Base-by-base conservation (phyloP, 768 basidiomycete genomes). In the Boletus tomentosulus region DNA sequence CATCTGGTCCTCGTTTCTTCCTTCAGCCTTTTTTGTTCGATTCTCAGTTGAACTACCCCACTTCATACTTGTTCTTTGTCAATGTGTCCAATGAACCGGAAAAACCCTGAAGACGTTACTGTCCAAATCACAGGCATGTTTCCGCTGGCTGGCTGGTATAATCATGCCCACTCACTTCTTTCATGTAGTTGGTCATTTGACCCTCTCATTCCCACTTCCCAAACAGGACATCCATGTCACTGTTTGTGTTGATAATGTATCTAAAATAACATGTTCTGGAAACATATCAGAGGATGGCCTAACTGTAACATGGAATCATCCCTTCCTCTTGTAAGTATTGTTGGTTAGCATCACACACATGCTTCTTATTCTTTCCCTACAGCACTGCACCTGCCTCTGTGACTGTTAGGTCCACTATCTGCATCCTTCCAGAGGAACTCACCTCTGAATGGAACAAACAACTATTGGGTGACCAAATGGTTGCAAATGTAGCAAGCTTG, bases 241-340 rank as follows among this genome's bases (percentile, higher is more conserved):
- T 35, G 16, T 45, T n/a, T n/a, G n/a, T n/a, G n/a, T n/a, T n/a
- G n/a, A n/a, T n/a, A n/a, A n/a, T n/a, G n/a, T n/a, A n/a, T 28
- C 50, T 10, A 51, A 51, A 6, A 44, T 51, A 19, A 51, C 50
- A 35, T 51, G 49, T 33, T 3, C 30, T 42, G 49, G 49, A 9
- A 34, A 16, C 28, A 2, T 22, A 27, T 31, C 49, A 22, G 13
- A n/a, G 41, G 28, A 33, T 42, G 15, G 25, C 11, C 7, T 42
- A 13, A 15, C 39, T 15, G 30, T 43, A 33, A 50, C 39, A 22
- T 50, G 49, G 49, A 50, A 43, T 12, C 49, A 50, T 31, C 49
- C 49, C 1, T 50, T 50, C 6, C 41, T 50, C 4, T 50, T 50
- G 48, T 48, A 39, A 28, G n/a, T n/a, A n/a, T n/a, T n/a, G n/a